Percentiles rank a stretch among this genome's conserved stretches.
phyloP scores from a whole-genome alignment of 2,329 filamentous ascomycete genomes.

The Esteya vermicola region DNA sequence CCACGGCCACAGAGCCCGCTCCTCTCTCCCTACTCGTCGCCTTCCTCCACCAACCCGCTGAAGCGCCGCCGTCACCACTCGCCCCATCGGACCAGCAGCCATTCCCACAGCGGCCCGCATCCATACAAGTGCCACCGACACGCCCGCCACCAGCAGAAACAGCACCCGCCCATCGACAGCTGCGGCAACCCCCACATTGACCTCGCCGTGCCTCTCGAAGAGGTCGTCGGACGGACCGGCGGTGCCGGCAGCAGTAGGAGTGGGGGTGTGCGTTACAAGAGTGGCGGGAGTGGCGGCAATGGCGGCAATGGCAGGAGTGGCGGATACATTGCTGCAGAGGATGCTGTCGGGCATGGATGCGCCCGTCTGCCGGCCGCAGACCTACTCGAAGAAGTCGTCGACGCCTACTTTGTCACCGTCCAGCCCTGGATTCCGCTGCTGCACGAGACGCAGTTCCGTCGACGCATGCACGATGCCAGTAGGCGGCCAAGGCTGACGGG shows the following conservation, averaged over 20 bases:
- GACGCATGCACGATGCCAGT: conserved; percentile 12
- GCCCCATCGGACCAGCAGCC: too few relatives aligned
- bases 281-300: too few relatives aligned
- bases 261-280: too few relatives aligned
- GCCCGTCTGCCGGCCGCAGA: conserved; percentile 2
- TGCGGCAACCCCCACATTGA: conserved; percentile 7
- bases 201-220: not conserved
- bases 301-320: too few relatives aligned
- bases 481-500: conserved; percentile 14
- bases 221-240: not conserved
- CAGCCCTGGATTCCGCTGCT: conserved; percentile 24
- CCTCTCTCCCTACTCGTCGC: not conserved
- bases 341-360: too few relatives aligned
- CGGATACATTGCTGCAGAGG: too few relatives aligned
- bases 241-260: too few relatives aligned
- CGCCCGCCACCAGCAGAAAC: conserved; percentile 3
- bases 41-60: not conserved
- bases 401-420: conserved; percentile 17
- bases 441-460: conserved; percentile 18
- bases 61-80: not conserved
- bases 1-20: not conserved
- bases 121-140: not conserved
- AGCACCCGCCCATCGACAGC: conserved; percentile 7
- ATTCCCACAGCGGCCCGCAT: too few relatives aligned
- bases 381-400: conserved; percentile 14